phyloP scores from a whole-genome alignment of 257 asterid species.

The Fraxinus quadrangulata region DNA sequence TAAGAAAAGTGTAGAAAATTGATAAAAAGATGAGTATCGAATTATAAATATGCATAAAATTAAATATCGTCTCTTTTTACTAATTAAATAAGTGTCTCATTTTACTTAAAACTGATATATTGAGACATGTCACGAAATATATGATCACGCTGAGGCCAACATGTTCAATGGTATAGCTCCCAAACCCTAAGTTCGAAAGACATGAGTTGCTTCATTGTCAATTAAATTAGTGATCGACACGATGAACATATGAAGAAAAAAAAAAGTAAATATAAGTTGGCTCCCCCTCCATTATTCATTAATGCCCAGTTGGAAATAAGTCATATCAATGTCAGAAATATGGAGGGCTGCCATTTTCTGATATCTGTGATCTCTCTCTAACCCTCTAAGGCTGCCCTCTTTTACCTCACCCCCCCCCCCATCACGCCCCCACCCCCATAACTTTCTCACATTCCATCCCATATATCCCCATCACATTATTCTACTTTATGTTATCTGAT shows the following conservation, averaged over 20 bases:
- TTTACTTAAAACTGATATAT: not conserved
- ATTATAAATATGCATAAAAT: too few species aligned
- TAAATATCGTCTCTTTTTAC: too few species aligned
- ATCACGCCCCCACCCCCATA: not conserved
- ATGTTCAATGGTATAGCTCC: not conserved
- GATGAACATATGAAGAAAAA: too few species aligned
- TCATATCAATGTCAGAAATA: constrained; percentile 9
- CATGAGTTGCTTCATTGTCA: not conserved
- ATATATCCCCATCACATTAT: not conserved
- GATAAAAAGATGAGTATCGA: too few species aligned
- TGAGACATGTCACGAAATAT: not conserved
- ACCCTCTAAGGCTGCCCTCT: not conserved
- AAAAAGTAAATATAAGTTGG: not conserved
- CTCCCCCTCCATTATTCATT: not conserved
- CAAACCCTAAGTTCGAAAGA: not conserved
- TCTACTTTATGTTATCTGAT: not conserved
- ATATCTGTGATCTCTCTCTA: not conserved
- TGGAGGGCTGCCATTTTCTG: not conserved
- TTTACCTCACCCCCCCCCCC: not conserved
- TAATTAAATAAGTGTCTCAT: not conserved
- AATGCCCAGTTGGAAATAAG: constrained; percentile 2
- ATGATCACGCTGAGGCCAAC: too few species aligned
- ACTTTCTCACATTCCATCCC: constrained; percentile 4
- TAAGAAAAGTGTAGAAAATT: not conserved
- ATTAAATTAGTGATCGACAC: too few species aligned